Evolutionary conservation across 2,329 filamentous ascomycete species (phyloP), one percentile per base, ranked within the genome.

Genomic region (Trichoderma citrinoviride): DNA sequence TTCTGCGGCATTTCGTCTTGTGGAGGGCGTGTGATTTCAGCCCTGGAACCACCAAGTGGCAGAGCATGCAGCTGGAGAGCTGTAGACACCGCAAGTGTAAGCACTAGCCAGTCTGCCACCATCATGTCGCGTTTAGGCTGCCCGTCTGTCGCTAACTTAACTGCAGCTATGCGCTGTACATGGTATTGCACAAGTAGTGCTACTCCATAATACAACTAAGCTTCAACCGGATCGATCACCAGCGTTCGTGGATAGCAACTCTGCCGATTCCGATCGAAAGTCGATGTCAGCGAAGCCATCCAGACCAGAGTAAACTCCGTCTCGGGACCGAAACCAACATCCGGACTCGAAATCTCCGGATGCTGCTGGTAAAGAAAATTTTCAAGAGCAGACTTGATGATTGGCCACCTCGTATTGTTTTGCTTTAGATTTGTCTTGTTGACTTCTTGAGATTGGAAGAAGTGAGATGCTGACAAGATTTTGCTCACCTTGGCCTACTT

Each of bases 41-140:
- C 58, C 58, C 58, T 53, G 58, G 49, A 54, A 62, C 49, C 41
- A n/a, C 40, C 33, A 37, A 62, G 58, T 54, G 57, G 57, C 37
- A 61, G n/a, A 50, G 50, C 17, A 25, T 61, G 57, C 33, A 61
- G 57, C 56, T 60, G 56, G 44, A 49, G 29, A 60, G 55, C 46
- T 43, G 37, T 61, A 43, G 57, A 62, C 49, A 62, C 58, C 58
- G 47, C 58, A 62, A 62, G 58, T 62, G 58, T 62, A 62, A 62
- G 58, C 58, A 54, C 58, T 62, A 62, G 49, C 29, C 19, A 25
- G 25, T 40, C 49, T 62, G 58, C 49, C 49, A 62, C 58, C 58
- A 62, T 61, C 58, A 23, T 54, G 37, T 46, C 40, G 49, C 52
- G 4, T 52, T 54, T 62, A 54, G 47, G 58, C 58, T 62, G 47